Evolutionary conservation across 345 rosid species (phyloP), one percentile per base, ranked within the genome.

Genomic region (Xanthoceras sorbifolium): DNA sequence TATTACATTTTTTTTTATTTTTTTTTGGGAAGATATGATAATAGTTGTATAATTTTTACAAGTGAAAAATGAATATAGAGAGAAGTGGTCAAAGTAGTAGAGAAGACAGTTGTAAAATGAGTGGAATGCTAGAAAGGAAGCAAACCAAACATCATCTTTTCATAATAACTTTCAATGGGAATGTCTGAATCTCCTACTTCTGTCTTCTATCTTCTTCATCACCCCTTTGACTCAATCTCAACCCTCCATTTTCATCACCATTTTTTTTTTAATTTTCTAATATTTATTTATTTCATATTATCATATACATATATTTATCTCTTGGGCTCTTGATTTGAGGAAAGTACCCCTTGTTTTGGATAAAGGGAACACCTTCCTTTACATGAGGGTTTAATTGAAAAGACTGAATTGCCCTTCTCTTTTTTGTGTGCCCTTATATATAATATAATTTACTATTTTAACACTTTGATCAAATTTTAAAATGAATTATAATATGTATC

Each of bases 181-280:
- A 84, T 87, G 86, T 83, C 84, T 76, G 81, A 77, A 79, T 74
- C 86, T 77, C 85, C 36, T 44, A 52, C 65, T 76, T 55, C 76
- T 69, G 44, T 62, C 25, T 57, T 60, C 75, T 8, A 25, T 36
- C 63, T 34, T 60, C 44, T 67, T 76, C 46, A 9, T 69, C 52
- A 36, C 77, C 84, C 62, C 86, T 86, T 90, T 90, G 90, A 90
- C 93, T 85, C 74, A 82, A 86, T 85, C 84, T 79, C 80, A 77
- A 78, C 89, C 91, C 66, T 83, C 85, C 86, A 83, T 86, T 74
- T 31, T 11, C 20, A n/a, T 1, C 2, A 36, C 64, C 20, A 65
- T n/a, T 14, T 76, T 62, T 20, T 8, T 4, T 31, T 15, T 32
- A 17, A 38, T 22, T 32, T 32, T 28, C 25, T 26, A 10, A 14